A percentile compares a stretch with the other conserved stretches of the same genome.
Conservation (phyloP, 441 rosid genomes). For the Viola pubescens region DNA sequence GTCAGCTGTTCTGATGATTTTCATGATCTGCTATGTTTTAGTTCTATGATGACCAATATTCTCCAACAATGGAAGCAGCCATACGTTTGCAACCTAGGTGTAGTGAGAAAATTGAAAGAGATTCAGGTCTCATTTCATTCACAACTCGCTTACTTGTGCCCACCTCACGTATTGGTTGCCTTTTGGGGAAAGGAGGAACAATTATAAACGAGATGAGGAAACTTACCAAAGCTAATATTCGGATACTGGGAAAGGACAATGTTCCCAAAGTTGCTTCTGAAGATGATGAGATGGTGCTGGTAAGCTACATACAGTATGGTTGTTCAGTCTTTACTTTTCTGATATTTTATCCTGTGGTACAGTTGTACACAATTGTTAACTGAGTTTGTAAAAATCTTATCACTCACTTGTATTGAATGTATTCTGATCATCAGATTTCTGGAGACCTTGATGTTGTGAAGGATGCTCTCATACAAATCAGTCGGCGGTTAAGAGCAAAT, state of each 20-base stretch:
- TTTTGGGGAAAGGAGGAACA: slow-evolving; percentile 92
- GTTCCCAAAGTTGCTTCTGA: slow-evolving; percentile 87
- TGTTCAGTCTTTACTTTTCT: slow-evolving; percentile 4
- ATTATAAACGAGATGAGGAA: slow-evolving; percentile 89
- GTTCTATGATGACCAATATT: slow-evolving; percentile 70
- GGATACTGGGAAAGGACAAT: slow-evolving; percentile 75
- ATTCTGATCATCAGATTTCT: slow-evolving; percentile 48
- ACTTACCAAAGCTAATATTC: slow-evolving; percentile 79
- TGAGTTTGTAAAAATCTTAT: too few species aligned
- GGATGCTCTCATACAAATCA: slow-evolving; percentile 83
- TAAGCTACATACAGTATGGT: slow-evolving; percentile 19
- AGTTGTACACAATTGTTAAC: too few species aligned
- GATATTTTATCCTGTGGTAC: neutral
- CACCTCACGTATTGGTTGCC: slow-evolving; percentile 87
- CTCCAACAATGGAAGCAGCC: slow-evolving; percentile 91
- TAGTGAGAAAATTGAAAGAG: slow-evolving; percentile 87
- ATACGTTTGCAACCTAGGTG: slow-evolving; percentile 84
- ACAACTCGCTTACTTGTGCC: slow-evolving; percentile 93
- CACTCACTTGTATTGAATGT: neutral
- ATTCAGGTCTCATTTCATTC: slow-evolving; percentile 75
- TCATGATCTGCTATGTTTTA: slow-evolving; percentile 21
- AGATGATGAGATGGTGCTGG: slow-evolving; percentile 98
- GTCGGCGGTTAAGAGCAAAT: slow-evolving; percentile 78
- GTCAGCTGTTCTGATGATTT: slow-evolving; percentile 11
- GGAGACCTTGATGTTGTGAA: slow-evolving; percentile 93